Evolutionary conservation across 176 grass and related monocot genomes (phyloP).

Genomic region (Phoenix roebelenii): DNA sequence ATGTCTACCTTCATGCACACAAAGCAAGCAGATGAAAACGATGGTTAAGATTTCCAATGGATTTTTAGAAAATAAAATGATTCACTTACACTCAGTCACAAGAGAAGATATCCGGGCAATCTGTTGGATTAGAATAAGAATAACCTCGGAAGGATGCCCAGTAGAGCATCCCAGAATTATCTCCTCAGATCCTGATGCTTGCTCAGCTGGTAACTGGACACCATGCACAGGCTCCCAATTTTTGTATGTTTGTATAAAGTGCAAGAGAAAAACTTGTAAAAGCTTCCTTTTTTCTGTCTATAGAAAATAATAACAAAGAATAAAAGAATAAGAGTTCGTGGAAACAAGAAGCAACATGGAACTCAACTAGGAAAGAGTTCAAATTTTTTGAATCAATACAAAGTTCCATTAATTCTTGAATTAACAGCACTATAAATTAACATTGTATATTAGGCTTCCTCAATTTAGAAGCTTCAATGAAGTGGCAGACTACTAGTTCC

Average conservation of each 20-base stretch:
- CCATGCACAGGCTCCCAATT: conserved; percentile 57
- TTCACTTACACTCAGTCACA: conserved; percentile 67
- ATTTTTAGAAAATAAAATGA: background rate
- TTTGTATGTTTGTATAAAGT: conserved; percentile 78
- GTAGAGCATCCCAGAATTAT: conserved; percentile 59
- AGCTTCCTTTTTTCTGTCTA: conserved; percentile 79
- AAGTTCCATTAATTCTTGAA: too few species aligned
- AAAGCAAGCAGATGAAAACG: background rate
- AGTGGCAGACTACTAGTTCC: too few species aligned
- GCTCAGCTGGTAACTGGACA: conserved; percentile 20
- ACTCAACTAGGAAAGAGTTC: background rate
- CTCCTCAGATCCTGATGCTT: conserved; percentile 45
- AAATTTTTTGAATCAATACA: background rate
- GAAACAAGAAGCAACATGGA: background rate
- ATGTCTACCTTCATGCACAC: too few species aligned
- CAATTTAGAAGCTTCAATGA: too few species aligned
- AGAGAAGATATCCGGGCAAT: conserved; percentile 58
- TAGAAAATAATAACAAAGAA: conserved; percentile 14
- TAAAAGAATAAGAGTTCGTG: conserved; percentile 9
- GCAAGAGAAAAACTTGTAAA: conserved; percentile 65
- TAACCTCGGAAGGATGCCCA: conserved; percentile 78
- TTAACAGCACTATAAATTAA: too few species aligned
- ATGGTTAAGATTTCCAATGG: background rate
- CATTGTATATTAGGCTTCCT: too few species aligned
- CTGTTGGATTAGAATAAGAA: conserved; percentile 85